Evolutionary conservation across 2,329 filamentous ascomycete species (phyloP).

Genomic region (Diaporthe ampelina): DNA sequence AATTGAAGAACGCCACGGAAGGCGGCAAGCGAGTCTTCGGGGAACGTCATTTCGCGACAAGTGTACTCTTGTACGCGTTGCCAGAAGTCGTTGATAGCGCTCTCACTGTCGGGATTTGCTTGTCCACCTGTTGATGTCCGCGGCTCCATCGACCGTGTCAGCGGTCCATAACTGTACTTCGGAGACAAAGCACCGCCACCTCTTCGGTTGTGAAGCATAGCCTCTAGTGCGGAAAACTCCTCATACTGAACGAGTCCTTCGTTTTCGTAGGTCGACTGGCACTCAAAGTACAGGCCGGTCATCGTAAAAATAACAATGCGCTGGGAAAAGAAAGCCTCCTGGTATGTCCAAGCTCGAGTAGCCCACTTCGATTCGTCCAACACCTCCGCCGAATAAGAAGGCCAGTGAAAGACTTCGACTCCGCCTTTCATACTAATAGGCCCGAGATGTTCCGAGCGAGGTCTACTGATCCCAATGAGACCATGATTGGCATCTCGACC

Average conservation of each 20-base stretch:
- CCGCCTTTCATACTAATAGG: neutral
- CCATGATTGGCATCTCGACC: neutral
- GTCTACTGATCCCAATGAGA: neutral
- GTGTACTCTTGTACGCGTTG: constrained; percentile 1
- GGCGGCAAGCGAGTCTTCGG: neutral
- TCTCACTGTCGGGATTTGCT: too few species aligned
- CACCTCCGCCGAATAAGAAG: neutral
- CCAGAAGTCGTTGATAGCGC: neutral
- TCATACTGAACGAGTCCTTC: neutral
- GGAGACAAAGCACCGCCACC: too few species aligned
- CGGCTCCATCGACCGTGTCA: neutral
- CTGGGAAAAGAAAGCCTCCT: neutral
- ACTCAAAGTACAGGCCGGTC: neutral
- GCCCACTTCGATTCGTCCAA: neutral
- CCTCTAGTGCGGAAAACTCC: too few species aligned
- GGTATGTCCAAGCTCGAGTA: neutral
- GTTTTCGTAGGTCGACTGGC: neutral
- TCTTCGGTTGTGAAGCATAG: too few species aligned
- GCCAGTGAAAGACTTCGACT: neutral
- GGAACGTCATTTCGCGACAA: constrained; percentile 4
- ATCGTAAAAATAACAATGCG: neutral
- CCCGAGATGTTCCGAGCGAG: neutral
- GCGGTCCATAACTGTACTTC: neutral
- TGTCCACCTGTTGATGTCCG: neutral
- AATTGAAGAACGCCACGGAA: neutral